Evolutionary conservation across 768 basidiomycete genomes (phyloP).

Genomic region (Lactarius quietus): DNA sequence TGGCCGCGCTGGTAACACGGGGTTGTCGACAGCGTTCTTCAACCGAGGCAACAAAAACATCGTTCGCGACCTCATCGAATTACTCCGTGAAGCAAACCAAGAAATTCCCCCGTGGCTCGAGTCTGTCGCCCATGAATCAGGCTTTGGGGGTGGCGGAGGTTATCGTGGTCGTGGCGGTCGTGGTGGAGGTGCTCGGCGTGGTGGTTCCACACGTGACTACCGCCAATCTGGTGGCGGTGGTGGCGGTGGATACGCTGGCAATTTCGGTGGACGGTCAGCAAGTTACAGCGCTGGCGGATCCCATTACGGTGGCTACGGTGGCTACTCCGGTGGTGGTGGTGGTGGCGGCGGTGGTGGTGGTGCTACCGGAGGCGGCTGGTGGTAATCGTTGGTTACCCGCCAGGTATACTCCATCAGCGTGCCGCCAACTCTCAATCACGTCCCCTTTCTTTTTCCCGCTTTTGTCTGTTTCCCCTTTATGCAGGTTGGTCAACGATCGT

Average conservation of each 20-base stretch:
- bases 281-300: conserved; percentile 36
- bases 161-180: conserved; percentile 52
- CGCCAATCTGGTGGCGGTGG: conserved; percentile 37
- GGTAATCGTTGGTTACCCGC: conserved; percentile 38
- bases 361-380: conserved; percentile 44
- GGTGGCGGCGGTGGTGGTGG: conserved; percentile 31
- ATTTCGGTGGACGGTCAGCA: conserved; percentile 34
- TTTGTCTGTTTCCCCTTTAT: conserved; percentile 13
- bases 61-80: conserved; percentile 85
- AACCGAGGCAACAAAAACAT: conserved; percentile 92
- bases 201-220: conserved; percentile 50
- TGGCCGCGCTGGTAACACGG: conserved; percentile 97
- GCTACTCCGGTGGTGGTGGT: conserved; percentile 30
- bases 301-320: conserved; percentile 29
- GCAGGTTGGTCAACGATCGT: conserved; percentile 5
- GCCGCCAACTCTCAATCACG: conserved; percentile 1
- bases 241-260: conserved; percentile 34
- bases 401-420: not conserved
- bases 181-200: conserved; percentile 52
- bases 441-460: conserved; percentile 7
- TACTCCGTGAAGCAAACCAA: conserved; percentile 94
- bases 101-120: conserved; percentile 92
- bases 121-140: conserved; percentile 74
- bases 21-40: conserved; percentile 94
- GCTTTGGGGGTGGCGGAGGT: conserved; percentile 56